Evolutionary conservation across 352 stramenopile species (phyloP), one percentile per base, ranked within the genome.

Genomic region (Blastocystis sp.): DNA sequence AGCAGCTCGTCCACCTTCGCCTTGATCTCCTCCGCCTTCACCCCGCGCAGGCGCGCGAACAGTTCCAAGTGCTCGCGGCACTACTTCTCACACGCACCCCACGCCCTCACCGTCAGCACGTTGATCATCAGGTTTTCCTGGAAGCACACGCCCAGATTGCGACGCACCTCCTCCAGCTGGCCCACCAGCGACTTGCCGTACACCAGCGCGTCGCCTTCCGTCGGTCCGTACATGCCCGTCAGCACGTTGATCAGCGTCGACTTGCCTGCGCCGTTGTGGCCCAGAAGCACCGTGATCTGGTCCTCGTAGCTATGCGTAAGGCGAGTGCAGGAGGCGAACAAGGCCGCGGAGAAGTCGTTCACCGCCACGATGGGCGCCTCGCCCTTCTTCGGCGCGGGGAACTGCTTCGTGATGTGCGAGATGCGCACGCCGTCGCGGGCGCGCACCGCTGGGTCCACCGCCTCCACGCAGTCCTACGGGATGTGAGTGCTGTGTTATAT

Each of bases 71-170:
- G 87, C 40, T 88, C 78, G 38, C 68, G 68, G 60, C 68, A 88
- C 62, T 87, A 87, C 42, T 57, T 19, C 10, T 43, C 81, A 43
- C 84, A 62, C 10, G 3, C 43, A 7, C 19, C 19, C 40, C 17
- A 14, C 42, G 17, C 3, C 2, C 40, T 2, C 61, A 95, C 92
- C 3, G 92, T 95, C 11, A 96, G 79, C 48, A 95, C 91, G 61
- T 91, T 62, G 69, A 93, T 94, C 4, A 95, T 77, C 11, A 96
- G 92, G 84, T 96, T 92, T 70, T 95, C 91, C 81, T 96, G 93
- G 64, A 94, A 92, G 89, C 93, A 95, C 43, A 96, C 89, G 9
- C 93, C 91, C 6, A 96, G 90, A 1, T 90, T 93, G 40, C 92
- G 68, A 10, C 93, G 93, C 9, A 95, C 92, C 54, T 91, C 89